Evolutionary conservation across 352 stramenopile species (phyloP), one percentile per base, ranked within the genome.

Genomic region (Globisporangium abappressorium): DNA sequence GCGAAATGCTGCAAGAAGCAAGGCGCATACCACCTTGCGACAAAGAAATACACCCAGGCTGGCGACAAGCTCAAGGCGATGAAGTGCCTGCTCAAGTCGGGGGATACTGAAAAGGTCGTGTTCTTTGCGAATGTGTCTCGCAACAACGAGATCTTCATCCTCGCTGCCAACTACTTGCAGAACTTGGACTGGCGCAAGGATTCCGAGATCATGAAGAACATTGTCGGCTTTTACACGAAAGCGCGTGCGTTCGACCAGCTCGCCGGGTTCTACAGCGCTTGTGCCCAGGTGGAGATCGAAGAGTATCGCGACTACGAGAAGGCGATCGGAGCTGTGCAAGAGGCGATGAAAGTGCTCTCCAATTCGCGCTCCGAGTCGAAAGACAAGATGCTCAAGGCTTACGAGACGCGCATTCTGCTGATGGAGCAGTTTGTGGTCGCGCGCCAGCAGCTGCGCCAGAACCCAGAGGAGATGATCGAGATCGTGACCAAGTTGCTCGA

Each of bases 31-130:
- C 90, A 97, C 59, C 71, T 98, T 36, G 96, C 96, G 20, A 98
- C 91, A 38, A 98, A 98, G 67, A 98, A 98, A 65, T 99, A 98
- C 75, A 98, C 95, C 0, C 90, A 98, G 69, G 94, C 94, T 1
- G 94, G 93, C 15, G 86, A 98, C 62, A 94, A 93, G 22, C 73
- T 97, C 24, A 90, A 96, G 62, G 96, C 94, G 18, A 97, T 99
- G 82, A 98, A 98, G 72, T 98, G 95, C 68, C 74, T 99, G 61
- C 80, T 99, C 60, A 97, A 97, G 73, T 97, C 87, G 18, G 96
- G 95, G 20, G 93, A 99, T 71, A 98, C 91, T 22, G 96, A 98
- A 70, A 97, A 96, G 57, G 81, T 95, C n/a, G 90, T 98, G 38
- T 97, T 97, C 73, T 99, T 98, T 67, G 93, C 96, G 43, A 97